phyloP scores from a whole-genome alignment of 768 basidiomycete species.

The Hygrocybe punicea region DNA sequence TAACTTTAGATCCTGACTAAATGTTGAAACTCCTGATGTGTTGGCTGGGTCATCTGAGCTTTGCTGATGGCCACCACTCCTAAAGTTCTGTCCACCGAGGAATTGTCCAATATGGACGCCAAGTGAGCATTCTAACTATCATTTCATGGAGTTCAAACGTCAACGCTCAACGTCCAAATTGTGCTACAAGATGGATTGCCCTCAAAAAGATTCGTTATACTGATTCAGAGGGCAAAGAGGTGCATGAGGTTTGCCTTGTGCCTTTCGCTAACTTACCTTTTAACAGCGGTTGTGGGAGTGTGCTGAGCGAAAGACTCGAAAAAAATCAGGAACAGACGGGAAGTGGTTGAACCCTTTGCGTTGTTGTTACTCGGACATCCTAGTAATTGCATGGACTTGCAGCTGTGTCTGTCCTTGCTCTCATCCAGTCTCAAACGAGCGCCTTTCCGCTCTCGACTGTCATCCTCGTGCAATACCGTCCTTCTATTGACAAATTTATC shows the following conservation, averaged over 20 bases:
- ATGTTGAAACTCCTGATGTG: too few species aligned
- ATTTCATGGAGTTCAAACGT: neutral
- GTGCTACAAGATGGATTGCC: slow-evolving; percentile 67
- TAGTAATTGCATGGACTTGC: neutral
- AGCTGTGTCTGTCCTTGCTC: slow-evolving; percentile 84
- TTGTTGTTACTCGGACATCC: neutral
- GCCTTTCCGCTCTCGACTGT: slow-evolving; percentile 75
- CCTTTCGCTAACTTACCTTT: neutral
- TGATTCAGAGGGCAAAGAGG: slow-evolving; percentile 75
- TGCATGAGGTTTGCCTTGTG: slow-evolving; percentile 25
- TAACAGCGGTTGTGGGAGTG: slow-evolving; percentile 82
- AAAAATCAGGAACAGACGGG: slow-evolving; percentile 80
- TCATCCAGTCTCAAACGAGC: slow-evolving; percentile 70
- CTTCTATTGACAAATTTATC: slow-evolving; percentile 73
- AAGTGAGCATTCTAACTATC: neutral
- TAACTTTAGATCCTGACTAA: too few species aligned
- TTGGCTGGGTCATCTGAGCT: too few species aligned
- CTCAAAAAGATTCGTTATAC: slow-evolving; percentile 77
- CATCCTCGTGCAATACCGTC: slow-evolving; percentile 89
- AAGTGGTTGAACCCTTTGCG: slow-evolving; percentile 9
- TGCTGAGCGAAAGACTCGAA: slow-evolving; percentile 79
- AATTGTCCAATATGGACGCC: neutral
- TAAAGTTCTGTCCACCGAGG: neutral
- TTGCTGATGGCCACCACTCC: neutral
- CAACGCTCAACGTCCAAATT: neutral